Base-by-base conservation (phyloP, 495 filamentous ascomycete species). In the Physcia stellaris region DNA sequence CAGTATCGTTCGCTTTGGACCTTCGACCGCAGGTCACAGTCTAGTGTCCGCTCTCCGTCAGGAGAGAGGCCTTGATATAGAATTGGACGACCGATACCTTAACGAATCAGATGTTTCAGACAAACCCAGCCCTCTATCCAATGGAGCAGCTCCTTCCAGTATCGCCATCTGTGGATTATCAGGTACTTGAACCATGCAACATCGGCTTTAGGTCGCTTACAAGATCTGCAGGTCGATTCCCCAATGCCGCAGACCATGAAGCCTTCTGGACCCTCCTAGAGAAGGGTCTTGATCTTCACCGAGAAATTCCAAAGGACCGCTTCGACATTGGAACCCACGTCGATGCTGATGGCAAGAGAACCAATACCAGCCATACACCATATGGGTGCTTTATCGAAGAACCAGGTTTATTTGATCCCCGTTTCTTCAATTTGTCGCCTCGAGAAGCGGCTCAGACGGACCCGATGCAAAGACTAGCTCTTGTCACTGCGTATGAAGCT, bases 301-400 rank as follows among this genome's bases (percentile, higher is more conserved):
- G 59, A n/a, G 59, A 61, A 39, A 62, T 68, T 0, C 65, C 65
- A 0, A 29, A 48, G 0, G 59, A 63, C 32, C 46, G 58, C 37
- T 23, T 41, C 45, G 19, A 60, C 32, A 17, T 41, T 28, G 17
- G 44, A 5, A 46, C 45, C 9, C 57, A 59, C 32, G 26, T 41
- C 13, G 53, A 57, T 47, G 24, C 50, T 1, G 42, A 48, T 24
- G 48, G 52, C 10, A 59, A 49, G 10, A 30, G 23, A n/a, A 51
- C 48, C 22, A 66, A 64, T 31, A 57, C 52, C 2, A 56, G 46
- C 24, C 27, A 30, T 10, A 58, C 47, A 2, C 50, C 35, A n/a
- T 61, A 83, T 45, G 86, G 86, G 6, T 88, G 84, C 60, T 94
- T 80, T 68, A 82, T 94, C 48, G 74, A 86, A 24, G 70, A 92